Conservation (phyloP, 495 filamentous ascomycete species). For the Trichoderma asperelloides region DNA sequence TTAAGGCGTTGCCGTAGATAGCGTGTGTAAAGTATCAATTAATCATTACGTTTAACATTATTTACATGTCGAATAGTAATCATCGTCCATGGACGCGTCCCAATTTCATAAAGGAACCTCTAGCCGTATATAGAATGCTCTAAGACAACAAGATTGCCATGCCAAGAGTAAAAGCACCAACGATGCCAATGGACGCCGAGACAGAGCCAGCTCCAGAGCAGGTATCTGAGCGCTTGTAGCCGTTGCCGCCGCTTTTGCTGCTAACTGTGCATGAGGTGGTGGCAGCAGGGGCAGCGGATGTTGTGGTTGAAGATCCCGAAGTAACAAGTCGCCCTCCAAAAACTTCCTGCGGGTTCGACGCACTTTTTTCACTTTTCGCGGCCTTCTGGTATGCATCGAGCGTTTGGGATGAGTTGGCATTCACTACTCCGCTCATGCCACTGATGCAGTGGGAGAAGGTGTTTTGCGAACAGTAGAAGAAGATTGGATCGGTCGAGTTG, state of each 20-base stretch:
- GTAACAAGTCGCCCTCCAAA: not conserved
- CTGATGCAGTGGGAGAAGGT: constrained; percentile 21
- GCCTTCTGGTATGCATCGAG: constrained; percentile 16
- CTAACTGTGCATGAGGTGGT: not conserved
- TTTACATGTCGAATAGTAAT: not conserved
- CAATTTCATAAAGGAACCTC: not conserved
- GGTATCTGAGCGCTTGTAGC: constrained; percentile 2
- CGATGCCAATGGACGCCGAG: not conserved
- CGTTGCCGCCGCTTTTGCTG: not conserved
- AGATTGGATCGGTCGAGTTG: constrained; percentile 42
- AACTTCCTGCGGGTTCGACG: not conserved
- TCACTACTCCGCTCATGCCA: constrained; percentile 29
- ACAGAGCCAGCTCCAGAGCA: not conserved
- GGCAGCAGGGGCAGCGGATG: not conserved
- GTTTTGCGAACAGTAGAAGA: constrained; percentile 40
- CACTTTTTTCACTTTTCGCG: not conserved
- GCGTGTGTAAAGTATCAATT: not conserved
- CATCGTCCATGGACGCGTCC: not conserved
- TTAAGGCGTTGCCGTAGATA: not conserved
- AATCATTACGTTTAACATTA: not conserved
- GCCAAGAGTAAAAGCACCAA: not conserved
- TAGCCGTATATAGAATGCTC: not conserved
- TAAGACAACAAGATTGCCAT: not conserved
- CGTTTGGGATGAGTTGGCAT: constrained; percentile 13
- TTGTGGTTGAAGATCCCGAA: no score